phyloP scores from a whole-genome alignment of 108 stramenopile genomes.

The Schizochytrium sp. region DNA sequence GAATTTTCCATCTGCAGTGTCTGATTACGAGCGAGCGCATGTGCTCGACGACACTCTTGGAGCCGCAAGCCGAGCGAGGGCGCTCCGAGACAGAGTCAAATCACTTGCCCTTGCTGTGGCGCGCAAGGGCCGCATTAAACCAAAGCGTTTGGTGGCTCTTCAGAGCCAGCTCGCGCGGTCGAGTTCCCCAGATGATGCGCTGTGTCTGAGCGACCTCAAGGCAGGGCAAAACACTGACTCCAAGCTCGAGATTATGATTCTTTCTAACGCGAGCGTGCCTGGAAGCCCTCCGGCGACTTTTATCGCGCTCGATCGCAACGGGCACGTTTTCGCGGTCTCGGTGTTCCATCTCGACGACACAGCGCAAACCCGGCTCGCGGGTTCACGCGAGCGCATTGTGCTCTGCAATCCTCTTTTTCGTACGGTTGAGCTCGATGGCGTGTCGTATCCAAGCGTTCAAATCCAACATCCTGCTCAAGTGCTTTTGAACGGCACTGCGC shows the following conservation, averaged over 20 bases:
- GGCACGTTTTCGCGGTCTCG: neutral
- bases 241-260: neutral
- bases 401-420: neutral
- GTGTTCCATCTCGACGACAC: neutral
- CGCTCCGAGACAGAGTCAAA: neutral
- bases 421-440: neutral
- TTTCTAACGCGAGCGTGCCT: neutral
- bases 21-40: conserved; percentile 7
- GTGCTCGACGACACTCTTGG: conserved; percentile 23
- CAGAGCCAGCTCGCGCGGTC: neutral
- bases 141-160: neutral
- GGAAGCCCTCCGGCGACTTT: neutral
- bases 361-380: neutral
- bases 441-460: neutral
- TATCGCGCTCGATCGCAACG: neutral
- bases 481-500: neutral
- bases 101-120: conserved; percentile 2
- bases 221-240: neutral
- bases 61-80: neutral
- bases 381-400: neutral
- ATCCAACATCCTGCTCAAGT: neutral
- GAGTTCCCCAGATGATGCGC: neutral
- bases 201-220: neutral
- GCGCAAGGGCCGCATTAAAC: neutral
- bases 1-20: conserved; percentile 29